These are phyloP conservation scores for Nicotiana undulata DNA, from an alignment of 257 asterid species.

Conservation along the genomic window DNA sequence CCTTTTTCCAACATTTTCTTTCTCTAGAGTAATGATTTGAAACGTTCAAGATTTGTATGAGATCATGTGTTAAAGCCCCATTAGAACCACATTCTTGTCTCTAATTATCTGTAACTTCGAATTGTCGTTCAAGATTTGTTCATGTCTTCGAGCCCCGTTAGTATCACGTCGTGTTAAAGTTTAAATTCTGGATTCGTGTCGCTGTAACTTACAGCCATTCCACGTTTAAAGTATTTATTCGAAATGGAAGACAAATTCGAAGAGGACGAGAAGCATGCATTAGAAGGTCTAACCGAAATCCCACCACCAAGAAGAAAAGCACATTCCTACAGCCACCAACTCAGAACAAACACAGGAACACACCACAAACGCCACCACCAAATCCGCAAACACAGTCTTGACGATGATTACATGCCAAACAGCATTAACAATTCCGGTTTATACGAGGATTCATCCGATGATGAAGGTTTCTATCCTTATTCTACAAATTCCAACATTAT, in stretches of 20 bases:
- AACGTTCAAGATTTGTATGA: background rate
- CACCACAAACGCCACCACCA: conserved; percentile 43
- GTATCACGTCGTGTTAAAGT: too few species aligned
- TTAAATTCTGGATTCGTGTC: background rate
- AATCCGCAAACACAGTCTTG: conserved; percentile 67
- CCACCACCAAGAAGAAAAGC: conserved; percentile 53
- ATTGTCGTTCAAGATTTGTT: background rate
- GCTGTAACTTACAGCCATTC: background rate
- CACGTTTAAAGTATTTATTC: background rate
- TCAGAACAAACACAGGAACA: conserved; percentile 46
- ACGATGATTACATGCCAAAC: conserved; percentile 39
- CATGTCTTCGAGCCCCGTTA: background rate
- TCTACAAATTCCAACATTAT: background rate
- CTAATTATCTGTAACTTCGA: background rate
- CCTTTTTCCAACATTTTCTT: background rate
- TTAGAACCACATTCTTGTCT: background rate
- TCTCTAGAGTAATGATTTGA: too few species aligned
- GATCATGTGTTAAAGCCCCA: background rate
- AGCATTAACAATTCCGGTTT: conserved; percentile 16
- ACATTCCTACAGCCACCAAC: conserved; percentile 61
- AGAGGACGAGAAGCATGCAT: conserved; percentile 35
- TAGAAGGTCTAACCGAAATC: conserved; percentile 28
- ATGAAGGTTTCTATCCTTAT: conserved; percentile 5
- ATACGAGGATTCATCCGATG: background rate
- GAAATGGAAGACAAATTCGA: conserved; percentile 16